Percentiles rank a stretch among this genome's conserved stretches.
phyloP scores from a whole-genome alignment of 495 filamentous ascomycete species.

The Lasiosphaeriaceae sp. region DNA sequence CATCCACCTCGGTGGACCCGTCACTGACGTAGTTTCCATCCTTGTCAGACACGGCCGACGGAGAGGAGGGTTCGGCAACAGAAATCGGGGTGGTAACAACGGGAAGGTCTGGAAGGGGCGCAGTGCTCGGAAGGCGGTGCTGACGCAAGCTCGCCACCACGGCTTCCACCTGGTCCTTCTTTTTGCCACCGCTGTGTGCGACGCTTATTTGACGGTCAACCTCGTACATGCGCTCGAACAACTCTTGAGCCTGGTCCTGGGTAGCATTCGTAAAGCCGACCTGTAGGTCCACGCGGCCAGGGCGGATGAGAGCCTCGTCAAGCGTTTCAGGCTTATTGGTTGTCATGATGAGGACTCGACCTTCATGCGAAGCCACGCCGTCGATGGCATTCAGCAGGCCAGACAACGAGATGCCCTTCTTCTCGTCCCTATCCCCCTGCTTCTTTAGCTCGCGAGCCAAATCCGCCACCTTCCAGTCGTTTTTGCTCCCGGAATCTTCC shows the following conservation, averaged over 20 bases:
- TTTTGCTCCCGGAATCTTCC: conserved; percentile 11
- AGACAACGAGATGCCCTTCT: conserved; percentile 62
- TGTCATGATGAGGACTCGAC: conserved; percentile 78
- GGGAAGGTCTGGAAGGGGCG: not conserved
- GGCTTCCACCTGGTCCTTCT: not conserved
- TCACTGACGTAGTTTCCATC: not conserved
- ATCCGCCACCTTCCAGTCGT: conserved; percentile 31
- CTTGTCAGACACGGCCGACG: not conserved
- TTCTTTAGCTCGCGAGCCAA: conserved; percentile 34
- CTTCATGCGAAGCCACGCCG: conserved; percentile 77
- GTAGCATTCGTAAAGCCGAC: conserved; percentile 67
- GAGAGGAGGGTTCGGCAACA: not conserved
- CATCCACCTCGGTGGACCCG: not conserved
- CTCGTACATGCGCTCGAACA: conserved; percentile 73
- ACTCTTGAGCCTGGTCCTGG: conserved; percentile 55
- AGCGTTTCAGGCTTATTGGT: conserved; percentile 74
- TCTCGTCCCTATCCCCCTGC: conserved; percentile 22
- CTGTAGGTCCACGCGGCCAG: conserved; percentile 71
- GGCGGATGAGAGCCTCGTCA: conserved; percentile 71
- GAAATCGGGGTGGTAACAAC: conserved; percentile 5
- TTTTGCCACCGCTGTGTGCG: not conserved
- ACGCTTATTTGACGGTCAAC: conserved; percentile 26
- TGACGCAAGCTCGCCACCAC: no score
- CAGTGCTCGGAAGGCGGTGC: no score
- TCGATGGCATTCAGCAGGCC: conserved; percentile 82